Evolutionary conservation across 2,329 filamentous ascomycete species (phyloP).

Genomic region (Orbilia blumenaviensis): DNA sequence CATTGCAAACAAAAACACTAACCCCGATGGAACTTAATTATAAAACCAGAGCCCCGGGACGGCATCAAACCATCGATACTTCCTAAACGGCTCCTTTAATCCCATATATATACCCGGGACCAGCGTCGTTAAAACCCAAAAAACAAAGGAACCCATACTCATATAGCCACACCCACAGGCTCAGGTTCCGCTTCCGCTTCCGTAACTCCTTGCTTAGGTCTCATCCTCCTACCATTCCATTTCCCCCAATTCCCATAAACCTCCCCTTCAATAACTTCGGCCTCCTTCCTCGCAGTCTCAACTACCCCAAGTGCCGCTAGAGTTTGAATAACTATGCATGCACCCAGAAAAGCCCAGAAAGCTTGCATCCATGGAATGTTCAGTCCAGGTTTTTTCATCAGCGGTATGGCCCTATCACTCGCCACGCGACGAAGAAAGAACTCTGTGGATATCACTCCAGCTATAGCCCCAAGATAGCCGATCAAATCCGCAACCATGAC

Average conservation of each 20-base stretch:
- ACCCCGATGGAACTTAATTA: not conserved
- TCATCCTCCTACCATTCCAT: constrained; percentile 47
- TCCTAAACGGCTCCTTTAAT: not conserved
- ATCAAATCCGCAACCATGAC: constrained; percentile 32
- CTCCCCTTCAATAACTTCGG: constrained; percentile 43
- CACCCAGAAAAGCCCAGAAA: not conserved
- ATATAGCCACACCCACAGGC: not conserved
- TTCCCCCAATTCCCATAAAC: constrained; percentile 48
- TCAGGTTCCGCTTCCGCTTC: not conserved
- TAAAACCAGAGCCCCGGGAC: not conserved
- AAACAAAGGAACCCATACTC: not conserved
- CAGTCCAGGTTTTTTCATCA: not conserved
- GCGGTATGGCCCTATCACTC: not conserved
- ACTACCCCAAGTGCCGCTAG: constrained; percentile 19
- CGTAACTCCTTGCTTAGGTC: not conserved
- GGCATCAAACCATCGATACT: too few relatives aligned
- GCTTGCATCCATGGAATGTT: not conserved
- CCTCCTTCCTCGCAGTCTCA: constrained; percentile 47
- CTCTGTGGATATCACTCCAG: constrained; percentile 1
- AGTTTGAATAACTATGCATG: not conserved
- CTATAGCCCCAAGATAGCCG: constrained; percentile 16
- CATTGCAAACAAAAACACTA: not conserved
- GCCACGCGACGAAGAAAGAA: not conserved
- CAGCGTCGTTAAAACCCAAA: not conserved
- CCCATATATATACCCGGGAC: too few relatives aligned